Percentiles rank a stretch among this genome's conserved stretches.
These are phyloP conservation scores for Pseudocercospora vitis DNA, from an alignment of 2,329 filamentous ascomycete genomes.

Conservation along the genomic window DNA sequence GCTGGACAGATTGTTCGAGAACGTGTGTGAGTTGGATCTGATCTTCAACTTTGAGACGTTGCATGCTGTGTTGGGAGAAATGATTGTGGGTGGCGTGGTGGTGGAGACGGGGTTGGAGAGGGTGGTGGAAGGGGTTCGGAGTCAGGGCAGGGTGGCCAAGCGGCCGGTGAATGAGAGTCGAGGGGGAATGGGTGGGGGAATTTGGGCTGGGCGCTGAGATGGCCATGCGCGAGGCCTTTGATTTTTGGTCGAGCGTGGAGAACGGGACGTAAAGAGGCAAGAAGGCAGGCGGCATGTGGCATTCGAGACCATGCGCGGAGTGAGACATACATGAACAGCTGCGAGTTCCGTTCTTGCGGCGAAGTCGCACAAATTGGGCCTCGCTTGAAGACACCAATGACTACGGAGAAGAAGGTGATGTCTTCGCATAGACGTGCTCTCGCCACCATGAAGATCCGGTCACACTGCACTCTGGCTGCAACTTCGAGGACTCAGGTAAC, in stretches of 20 bases:
- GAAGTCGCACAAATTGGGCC: neutral
- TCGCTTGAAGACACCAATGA: neutral
- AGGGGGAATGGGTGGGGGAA: conserved; percentile 34
- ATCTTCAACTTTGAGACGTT: conserved; percentile 99
- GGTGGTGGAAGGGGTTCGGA: conserved; percentile 78
- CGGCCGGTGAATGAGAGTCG: conserved; percentile 70
- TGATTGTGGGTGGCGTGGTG: conserved; percentile 93
- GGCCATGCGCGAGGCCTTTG: neutral
- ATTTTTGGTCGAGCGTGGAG: neutral
- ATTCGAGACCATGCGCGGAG: neutral
- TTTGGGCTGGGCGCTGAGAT: conserved; percentile 38
- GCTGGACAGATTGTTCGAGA: conserved; percentile 92
- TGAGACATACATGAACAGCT: conserved; percentile 7
- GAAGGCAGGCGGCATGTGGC: neutral
- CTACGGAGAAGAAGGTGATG: neutral
- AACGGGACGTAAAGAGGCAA: neutral
- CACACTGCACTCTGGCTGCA: too few relatives aligned
- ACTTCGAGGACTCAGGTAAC: too few relatives aligned
- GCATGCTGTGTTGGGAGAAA: conserved; percentile 85
- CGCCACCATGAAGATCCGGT: too few relatives aligned
- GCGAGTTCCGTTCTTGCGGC: conserved; percentile 6
- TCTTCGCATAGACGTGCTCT: neutral
- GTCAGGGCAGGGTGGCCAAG: conserved; percentile 75
- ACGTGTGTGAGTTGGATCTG: conserved; percentile 95
- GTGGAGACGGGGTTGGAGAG: conserved; percentile 87